Percentiles rank a stretch among this genome's conserved stretches.
phyloP scores from a whole-genome alignment of 83 land plant genomes.

The Diphasiastrum complanatum region DNA sequence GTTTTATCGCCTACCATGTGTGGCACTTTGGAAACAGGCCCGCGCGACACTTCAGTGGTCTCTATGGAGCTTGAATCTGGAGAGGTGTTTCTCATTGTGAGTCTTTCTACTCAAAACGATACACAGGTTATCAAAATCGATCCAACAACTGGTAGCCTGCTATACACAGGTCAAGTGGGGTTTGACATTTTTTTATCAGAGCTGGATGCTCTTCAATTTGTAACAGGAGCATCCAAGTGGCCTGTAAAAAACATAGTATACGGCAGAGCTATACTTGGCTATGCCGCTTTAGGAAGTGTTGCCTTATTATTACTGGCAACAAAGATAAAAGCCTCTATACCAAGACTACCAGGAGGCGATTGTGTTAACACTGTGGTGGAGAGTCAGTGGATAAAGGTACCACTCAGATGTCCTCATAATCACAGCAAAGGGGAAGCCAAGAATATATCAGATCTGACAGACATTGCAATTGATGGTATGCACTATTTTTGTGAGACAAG shows the following conservation, averaged over 20 bases:
- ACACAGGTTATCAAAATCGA: conserved; percentile 86
- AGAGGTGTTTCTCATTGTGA: conserved; percentile 66
- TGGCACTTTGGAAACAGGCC: too few species aligned
- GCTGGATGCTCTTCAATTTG: conserved; percentile 55
- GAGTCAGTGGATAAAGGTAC: conserved; percentile 75
- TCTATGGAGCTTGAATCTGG: conserved; percentile 65
- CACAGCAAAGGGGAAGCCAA: conserved; percentile 78
- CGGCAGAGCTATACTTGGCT: conserved; percentile 79
- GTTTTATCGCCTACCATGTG: too few species aligned
- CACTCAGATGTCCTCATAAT: conserved; percentile 73
- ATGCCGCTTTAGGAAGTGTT: conserved; percentile 69
- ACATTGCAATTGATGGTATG: conserved; percentile 78
- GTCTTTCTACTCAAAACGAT: conserved; percentile 60
- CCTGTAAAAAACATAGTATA: conserved; percentile 45
- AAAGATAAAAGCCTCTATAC: conserved; percentile 53
- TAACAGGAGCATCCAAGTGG: conserved; percentile 59
- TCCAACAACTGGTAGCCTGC: conserved; percentile 85
- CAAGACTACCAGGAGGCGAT: conserved; percentile 89
- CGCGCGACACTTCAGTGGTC: conserved; percentile 68
- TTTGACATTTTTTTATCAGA: conserved; percentile 66
- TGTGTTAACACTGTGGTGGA: conserved; percentile 68
- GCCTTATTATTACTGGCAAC: conserved; percentile 85
- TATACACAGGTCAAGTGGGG: conserved; percentile 41
- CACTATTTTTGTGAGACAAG: conserved; percentile 88
- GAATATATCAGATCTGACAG: conserved; percentile 66